phyloP scores from a whole-genome alignment of 768 basidiomycete genomes.

The Daedalea quercina region DNA sequence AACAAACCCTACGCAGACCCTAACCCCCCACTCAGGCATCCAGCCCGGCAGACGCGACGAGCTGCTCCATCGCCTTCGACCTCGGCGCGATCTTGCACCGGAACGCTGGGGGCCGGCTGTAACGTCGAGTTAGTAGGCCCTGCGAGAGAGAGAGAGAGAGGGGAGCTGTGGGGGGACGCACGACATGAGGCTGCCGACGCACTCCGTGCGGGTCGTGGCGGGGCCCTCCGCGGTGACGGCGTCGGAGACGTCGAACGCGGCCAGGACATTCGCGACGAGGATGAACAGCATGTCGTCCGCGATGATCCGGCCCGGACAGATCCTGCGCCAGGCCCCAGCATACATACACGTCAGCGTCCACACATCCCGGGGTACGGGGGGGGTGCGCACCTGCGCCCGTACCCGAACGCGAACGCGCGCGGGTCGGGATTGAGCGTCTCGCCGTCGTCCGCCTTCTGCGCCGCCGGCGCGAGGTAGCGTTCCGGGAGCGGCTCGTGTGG shows the following conservation, averaged over 20 bases:
- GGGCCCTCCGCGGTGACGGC: conserved; percentile 7
- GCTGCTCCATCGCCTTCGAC: conserved; percentile 2
- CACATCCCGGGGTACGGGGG: too few relatives aligned
- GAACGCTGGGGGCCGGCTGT: conserved; percentile 9
- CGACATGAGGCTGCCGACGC: conserved; percentile 4
- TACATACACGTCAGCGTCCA: not conserved
- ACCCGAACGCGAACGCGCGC: not conserved
- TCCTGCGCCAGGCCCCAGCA: too few relatives aligned
- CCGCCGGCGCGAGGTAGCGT: not conserved
- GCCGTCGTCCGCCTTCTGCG: not conserved
- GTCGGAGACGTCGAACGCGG: conserved; percentile 13
- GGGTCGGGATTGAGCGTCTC: not conserved
- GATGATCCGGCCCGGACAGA: conserved; percentile 16
- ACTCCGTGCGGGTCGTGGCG: conserved; percentile 3
- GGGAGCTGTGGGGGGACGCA: not conserved
- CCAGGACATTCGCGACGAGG: conserved; percentile 9
- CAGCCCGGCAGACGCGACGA: not conserved
- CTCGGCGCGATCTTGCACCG: conserved; percentile 9
- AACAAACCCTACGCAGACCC: too few relatives aligned
- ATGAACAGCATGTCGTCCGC: conserved; percentile 14
- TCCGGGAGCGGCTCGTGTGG: conserved; percentile 8
- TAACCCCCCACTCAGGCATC: too few relatives aligned
- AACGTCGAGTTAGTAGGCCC: too few relatives aligned
- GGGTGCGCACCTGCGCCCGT: conserved; percentile 6
- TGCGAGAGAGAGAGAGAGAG: not conserved